phyloP scores from a whole-genome alignment of 495 filamentous ascomycete species.

The Sordaria brevicollis region DNA sequence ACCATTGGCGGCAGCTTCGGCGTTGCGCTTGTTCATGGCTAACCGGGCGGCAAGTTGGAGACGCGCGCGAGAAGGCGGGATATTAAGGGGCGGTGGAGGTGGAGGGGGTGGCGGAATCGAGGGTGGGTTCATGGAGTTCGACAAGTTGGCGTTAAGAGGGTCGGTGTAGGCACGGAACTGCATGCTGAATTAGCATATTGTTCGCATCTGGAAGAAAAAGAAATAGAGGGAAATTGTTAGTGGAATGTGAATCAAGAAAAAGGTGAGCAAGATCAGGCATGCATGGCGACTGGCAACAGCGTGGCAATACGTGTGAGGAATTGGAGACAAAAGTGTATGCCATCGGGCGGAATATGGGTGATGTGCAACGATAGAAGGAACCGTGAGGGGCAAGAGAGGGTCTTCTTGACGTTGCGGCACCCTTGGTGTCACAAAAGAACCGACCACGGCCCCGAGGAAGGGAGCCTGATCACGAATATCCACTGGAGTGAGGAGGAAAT shows the following conservation, averaged over 20 bases:
- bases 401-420: not conserved
- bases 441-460: not conserved
- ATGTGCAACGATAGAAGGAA: not conserved
- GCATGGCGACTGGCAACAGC: not conserved
- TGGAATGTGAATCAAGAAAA: not conserved
- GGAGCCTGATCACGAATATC: not conserved
- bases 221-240: not conserved
- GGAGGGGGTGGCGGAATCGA: constrained; percentile 42
- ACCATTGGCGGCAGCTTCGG: constrained; percentile 26
- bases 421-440: not conserved
- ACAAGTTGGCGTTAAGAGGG: constrained; percentile 28
- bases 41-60: constrained; percentile 75
- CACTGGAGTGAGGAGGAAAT: not conserved
- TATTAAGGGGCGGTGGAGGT: constrained; percentile 59
- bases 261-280: not conserved
- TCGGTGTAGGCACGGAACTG: constrained; percentile 44
- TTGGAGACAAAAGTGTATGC: not conserved
- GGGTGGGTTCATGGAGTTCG: constrained; percentile 35
- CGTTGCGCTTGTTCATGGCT: constrained; percentile 65
- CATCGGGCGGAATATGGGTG: not conserved
- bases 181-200: constrained; percentile 10
- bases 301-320: not conserved
- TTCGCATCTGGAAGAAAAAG: not conserved
- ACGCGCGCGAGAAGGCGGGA: constrained; percentile 77
- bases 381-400: not conserved